Base-by-base conservation (phyloP, 148 eudicot species). In the Camellia granthamiana region DNA sequence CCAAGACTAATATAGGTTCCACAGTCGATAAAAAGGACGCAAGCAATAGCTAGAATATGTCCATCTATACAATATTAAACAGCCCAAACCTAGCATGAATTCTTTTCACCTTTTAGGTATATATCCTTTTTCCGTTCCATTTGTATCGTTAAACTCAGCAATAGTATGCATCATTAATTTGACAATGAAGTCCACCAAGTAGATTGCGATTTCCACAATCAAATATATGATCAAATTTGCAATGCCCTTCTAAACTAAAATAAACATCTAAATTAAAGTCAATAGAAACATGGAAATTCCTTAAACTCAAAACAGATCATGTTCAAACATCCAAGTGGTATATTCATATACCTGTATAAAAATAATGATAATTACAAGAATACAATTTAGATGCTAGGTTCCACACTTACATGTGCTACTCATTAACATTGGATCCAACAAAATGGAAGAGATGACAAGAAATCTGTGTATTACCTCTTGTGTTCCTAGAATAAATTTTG, bases 261-360 rank as follows among this genome's bases (percentile, higher is more conserved):
- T n/a, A 62, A 19, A 8, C 78, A 44, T 46, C 67, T 38, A 60
- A 44, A 60, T 76, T 9, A 4, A 12, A 12, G 46, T 19, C 54
- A 61, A 47, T 62, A 14, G n/a, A 62, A 21, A 15, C n/a, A 23
- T 14, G 47, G 44, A 62, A 21, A 14, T 41, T 9, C 21, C 0
- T 19, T 63, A 19, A 19, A 21, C 58, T 59, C 16, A 65, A 61
- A 13, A 75, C 12, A 77, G 19, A 52, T 18, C n/a, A 51, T 77
- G 41, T 63, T 23, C 79, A 63, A 76, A 13, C 56, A 77, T 15
- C 70, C 58, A 63, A 77, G 59, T 30, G 10, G 51, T 64, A 51
- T 8, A 9, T 72, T 52, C 42, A 52, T 72, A 7, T 10, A 10
- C 5, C 16, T 77, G 46, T 21, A 51, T 61, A 16, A 62, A 49